Percentiles rank a stretch among this genome's conserved stretches.
Conservation (phyloP, 75 land plant species). For the Picea sitchensis region DNA sequence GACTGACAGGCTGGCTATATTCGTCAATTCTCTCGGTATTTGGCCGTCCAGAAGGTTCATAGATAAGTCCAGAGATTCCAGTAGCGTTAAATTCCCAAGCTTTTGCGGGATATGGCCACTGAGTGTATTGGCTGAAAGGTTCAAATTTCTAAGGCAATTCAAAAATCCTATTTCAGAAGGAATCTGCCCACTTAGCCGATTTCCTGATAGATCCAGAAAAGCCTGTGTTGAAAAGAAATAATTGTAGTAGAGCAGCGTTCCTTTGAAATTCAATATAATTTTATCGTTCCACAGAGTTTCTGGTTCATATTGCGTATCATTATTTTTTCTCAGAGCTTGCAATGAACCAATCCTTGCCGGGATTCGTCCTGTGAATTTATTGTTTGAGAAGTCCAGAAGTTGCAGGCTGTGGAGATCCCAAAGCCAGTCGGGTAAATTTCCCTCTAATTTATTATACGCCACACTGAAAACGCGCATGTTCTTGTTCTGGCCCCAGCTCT, state of each 20-base stretch:
- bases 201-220: neutral
- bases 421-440: constrained; percentile 32
- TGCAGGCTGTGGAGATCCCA: constrained; percentile 30
- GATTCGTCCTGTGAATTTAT: constrained; percentile 43
- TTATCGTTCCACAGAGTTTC: too few relatives aligned
- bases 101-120: neutral
- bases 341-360: constrained; percentile 29
- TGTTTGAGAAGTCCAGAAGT: constrained; percentile 72
- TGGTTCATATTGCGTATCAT: too few relatives aligned
- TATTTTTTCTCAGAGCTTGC: neutral
- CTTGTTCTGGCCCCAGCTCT: constrained; percentile 15
- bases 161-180: constrained; percentile 1
- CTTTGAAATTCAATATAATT: too few relatives aligned
- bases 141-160: neutral
- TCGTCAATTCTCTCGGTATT: neutral
- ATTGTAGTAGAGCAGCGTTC: too few relatives aligned
- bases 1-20: neutral
- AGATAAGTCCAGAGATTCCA: constrained; percentile 8
- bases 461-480: constrained; percentile 38
- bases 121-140: constrained; percentile 7
- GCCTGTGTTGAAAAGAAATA: too few relatives aligned
- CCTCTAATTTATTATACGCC: constrained; percentile 32
- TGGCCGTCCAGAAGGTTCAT: constrained; percentile 12
- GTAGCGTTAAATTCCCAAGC: neutral
- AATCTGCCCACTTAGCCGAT: constrained; percentile 8